Evolutionary conservation across 768 basidiomycete species (phyloP).

Genomic region (Agrocybe pediades): DNA sequence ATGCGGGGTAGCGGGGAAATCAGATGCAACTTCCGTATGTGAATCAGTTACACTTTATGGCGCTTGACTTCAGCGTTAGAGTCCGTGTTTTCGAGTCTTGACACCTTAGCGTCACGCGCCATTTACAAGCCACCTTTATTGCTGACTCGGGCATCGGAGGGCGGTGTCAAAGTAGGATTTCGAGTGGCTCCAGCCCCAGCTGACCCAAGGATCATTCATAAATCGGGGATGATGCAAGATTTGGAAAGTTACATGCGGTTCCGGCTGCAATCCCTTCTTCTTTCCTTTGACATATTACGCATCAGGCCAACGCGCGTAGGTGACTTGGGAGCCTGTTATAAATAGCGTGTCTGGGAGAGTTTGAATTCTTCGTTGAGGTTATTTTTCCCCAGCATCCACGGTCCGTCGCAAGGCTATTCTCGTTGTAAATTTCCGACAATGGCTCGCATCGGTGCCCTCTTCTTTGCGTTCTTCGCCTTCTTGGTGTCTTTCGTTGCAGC

Average conservation of each 20-base stretch:
- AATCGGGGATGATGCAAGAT: neutral
- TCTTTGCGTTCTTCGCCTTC: slow-evolving; percentile 26
- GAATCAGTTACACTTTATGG: no score
- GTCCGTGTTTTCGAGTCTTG: no score
- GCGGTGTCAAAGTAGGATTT: neutral
- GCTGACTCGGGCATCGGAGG: neutral
- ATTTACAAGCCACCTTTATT: no score
- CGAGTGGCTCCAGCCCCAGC: no score
- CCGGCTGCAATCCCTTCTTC: neutral
- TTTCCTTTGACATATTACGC: neutral
- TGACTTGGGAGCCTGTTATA: slow-evolving; percentile 2
- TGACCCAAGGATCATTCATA: neutral
- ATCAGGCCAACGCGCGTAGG: neutral
- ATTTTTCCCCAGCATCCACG: neutral
- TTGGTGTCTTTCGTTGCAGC: slow-evolving; percentile 26
- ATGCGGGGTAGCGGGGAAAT: neutral
- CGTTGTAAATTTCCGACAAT: neutral
- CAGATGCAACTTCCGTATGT: neutral
- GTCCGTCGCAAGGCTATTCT: neutral
- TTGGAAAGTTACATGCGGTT: neutral
- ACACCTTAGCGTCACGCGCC: neutral
- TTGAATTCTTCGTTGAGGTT: neutral
- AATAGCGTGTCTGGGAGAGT: slow-evolving; percentile 1
- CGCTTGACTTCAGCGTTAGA: neutral
- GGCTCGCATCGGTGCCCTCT: slow-evolving; percentile 12